phyloP scores from a whole-genome alignment of 257 asterid species.

The Ehretia macrophylla region DNA sequence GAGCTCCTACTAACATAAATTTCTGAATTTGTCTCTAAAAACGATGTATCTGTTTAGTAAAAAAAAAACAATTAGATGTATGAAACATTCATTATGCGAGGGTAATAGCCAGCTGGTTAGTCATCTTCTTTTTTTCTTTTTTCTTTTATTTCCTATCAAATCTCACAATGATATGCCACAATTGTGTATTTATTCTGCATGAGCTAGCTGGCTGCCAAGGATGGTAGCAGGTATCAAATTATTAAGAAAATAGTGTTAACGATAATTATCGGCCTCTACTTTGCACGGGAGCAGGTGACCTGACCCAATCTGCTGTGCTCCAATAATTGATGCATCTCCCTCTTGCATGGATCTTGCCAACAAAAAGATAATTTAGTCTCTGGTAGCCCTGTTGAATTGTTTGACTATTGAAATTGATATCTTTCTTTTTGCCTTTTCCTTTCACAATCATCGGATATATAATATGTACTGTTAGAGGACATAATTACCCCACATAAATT shows the following conservation, averaged over 20 bases:
- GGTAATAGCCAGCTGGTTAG: too few species aligned
- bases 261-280: too few species aligned
- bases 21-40: too few species aligned
- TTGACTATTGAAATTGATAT: neutral
- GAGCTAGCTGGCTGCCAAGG: neutral
- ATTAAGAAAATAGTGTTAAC: neutral
- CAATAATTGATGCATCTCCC: neutral
- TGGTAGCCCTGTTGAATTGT: too few species aligned
- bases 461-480: too few species aligned
- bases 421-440: neutral
- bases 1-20: too few species aligned
- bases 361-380: too few species aligned
- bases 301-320: neutral
- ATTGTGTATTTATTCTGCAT: neutral
- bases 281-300: neutral
- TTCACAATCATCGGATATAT: neutral
- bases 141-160: neutral
- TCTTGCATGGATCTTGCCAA: neutral
- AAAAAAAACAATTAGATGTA: too few species aligned
- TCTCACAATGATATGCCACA: neutral
- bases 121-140: neutral
- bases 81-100: too few species aligned
- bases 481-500: too few species aligned
- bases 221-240: constrained; percentile 1
- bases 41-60: too few species aligned